Evolutionary conservation across 345 rosid genomes (phyloP).

Genomic region (Eucalyptus camaldulensis): DNA sequence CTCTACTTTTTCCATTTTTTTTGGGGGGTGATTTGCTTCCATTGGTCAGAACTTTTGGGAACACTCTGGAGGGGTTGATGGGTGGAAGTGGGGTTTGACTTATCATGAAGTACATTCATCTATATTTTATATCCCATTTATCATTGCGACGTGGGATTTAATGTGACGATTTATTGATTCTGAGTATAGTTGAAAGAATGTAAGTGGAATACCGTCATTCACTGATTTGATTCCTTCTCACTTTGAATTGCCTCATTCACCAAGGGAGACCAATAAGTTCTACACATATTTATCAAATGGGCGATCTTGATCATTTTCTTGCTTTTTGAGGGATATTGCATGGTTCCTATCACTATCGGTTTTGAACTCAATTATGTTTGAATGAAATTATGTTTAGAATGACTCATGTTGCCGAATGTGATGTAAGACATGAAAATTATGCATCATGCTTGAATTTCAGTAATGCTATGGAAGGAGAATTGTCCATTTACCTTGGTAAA

Average conservation of each 20-base stretch:
- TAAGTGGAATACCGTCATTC: neutral
- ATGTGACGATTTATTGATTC: neutral
- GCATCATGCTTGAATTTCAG: neutral
- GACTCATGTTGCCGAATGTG: neutral
- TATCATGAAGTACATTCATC: neutral
- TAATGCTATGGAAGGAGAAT: neutral
- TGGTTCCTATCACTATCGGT: neutral
- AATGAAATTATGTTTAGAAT: neutral
- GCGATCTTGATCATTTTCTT: neutral
- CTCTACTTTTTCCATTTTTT: neutral
- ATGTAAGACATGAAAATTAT: neutral
- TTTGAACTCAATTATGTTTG: neutral
- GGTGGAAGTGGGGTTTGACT: neutral
- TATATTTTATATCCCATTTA: neutral
- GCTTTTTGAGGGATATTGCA: neutral
- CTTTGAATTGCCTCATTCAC: neutral
- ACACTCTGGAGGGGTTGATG: neutral
- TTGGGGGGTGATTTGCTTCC: neutral
- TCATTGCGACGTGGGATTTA: rapidly evolving
- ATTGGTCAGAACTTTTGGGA: neutral
- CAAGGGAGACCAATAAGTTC: neutral
- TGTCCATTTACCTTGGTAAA: neutral
- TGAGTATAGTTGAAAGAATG: neutral
- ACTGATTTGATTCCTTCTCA: neutral
- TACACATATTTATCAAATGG: rapidly evolving